A percentile compares a stretch with the other conserved stretches of the same genome.
Evolutionary conservation across 768 basidiomycete genomes (phyloP).

Genomic region (Hebeloma cylindrosporum): DNA sequence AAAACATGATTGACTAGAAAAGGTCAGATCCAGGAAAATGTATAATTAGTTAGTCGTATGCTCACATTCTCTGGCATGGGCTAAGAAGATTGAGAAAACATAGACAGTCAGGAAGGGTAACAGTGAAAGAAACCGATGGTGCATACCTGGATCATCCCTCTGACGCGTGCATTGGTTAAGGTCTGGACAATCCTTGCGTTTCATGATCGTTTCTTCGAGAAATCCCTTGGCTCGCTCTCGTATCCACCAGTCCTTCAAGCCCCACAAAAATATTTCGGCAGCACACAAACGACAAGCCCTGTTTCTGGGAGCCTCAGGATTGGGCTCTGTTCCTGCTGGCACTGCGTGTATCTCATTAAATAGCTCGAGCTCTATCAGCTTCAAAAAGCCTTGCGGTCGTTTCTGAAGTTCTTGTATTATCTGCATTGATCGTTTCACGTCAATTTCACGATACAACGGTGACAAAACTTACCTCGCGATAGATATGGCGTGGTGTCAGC

Average conservation of each 20-base stretch:
- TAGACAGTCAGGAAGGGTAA: not conserved
- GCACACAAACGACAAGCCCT: constrained; percentile 74
- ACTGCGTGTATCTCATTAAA: constrained; percentile 70
- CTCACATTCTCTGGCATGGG: constrained; percentile 77
- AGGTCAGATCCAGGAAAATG: constrained; percentile 1
- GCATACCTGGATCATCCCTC: constrained; percentile 60
- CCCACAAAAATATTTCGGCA: constrained; percentile 72
- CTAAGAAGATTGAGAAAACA: constrained; percentile 32
- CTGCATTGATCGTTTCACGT: constrained; percentile 34
- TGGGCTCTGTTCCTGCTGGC: constrained; percentile 52
- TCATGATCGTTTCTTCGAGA: constrained; percentile 52
- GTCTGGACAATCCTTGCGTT: constrained; percentile 67
- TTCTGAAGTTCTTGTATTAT: constrained; percentile 60
- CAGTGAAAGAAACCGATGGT: constrained; percentile 3
- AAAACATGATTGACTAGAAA: constrained; percentile 45
- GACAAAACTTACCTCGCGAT: constrained; percentile 58
- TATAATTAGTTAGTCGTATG: constrained; percentile 13
- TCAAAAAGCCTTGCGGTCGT: constrained; percentile 61
- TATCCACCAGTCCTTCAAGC: constrained; percentile 81
- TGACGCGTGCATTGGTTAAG: constrained; percentile 61
- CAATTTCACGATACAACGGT: no score
- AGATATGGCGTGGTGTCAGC: constrained; percentile 69
- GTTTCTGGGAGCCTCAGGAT: constrained; percentile 56
- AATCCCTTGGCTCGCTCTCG: constrained; percentile 72
- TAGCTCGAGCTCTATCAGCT: constrained; percentile 67